phyloP scores from a whole-genome alignment of 768 basidiomycete genomes.

The Lactarius psammicola region DNA sequence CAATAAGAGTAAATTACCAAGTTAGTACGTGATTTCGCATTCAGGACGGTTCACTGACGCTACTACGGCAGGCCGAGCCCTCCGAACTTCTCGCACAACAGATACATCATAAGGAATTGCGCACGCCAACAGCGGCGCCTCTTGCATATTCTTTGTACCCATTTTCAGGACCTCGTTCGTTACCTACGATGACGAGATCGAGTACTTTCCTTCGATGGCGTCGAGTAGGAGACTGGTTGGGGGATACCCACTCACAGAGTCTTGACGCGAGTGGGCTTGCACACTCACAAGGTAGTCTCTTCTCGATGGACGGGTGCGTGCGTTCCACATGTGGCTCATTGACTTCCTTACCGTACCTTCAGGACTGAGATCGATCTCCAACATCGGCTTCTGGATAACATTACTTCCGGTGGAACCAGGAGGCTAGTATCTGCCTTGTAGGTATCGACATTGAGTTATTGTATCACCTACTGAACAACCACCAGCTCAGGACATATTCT shows the following conservation, averaged over 20 bases:
- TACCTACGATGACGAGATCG: conserved; percentile 48
- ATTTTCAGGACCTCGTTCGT: conserved; percentile 50
- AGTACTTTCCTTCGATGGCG: conserved; percentile 57
- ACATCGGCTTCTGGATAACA: conserved; percentile 9
- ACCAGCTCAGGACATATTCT: conserved; percentile 61
- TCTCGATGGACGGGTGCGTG: conserved; percentile 40
- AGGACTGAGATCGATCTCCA: conserved; percentile 13
- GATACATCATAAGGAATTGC: conserved; percentile 6
- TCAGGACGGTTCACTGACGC: conserved; percentile 9
- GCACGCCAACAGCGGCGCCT: conserved; percentile 13
- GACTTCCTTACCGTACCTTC: neutral
- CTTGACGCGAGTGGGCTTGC: conserved; percentile 41
- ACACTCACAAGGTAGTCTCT: conserved; percentile 37
- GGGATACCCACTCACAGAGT: conserved; percentile 38
- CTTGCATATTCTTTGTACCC: conserved; percentile 64
- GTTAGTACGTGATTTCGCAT: conserved; percentile 24
- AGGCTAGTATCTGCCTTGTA: conserved; percentile 22
- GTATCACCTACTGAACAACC: conserved; percentile 17
- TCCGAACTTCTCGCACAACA: conserved; percentile 21
- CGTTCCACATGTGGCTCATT: neutral
- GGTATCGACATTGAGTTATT: neutral
- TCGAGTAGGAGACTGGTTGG: conserved; percentile 61
- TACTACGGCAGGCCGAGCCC: conserved; percentile 10
- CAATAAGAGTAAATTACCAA: conserved; percentile 50
- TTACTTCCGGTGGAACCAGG: neutral